Evolutionary conservation across 2,329 filamentous ascomycete species (phyloP).

Genomic region (Lachnellula arida): DNA sequence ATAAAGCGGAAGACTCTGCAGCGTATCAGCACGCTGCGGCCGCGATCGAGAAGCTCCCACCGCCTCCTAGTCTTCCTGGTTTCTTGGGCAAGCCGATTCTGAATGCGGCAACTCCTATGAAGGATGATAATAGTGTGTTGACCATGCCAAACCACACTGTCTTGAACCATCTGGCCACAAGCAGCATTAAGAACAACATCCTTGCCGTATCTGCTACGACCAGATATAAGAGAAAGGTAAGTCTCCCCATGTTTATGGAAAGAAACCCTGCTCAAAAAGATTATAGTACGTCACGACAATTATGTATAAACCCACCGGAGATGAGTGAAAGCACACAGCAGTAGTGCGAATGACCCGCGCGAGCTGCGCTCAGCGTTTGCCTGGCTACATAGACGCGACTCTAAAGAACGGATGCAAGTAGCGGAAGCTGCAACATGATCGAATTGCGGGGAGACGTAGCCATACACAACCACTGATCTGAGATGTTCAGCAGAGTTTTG

Average conservation of each 20-base stretch:
- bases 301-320: constrained; percentile 81
- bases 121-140: constrained; percentile 95
- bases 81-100: constrained; percentile 93
- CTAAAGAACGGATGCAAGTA: too few species aligned
- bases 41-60: constrained; percentile 73
- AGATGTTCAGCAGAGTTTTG: too few species aligned
- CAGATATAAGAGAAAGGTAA: constrained; percentile 91
- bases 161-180: constrained; percentile 92
- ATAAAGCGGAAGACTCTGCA: constrained; percentile 73
- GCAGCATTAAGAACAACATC: constrained; percentile 95
- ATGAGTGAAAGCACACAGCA: constrained; percentile 34
- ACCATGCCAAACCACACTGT: constrained; percentile 98
- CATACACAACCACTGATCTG: not conserved
- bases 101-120: constrained; percentile 86
- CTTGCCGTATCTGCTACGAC: constrained; percentile 94
- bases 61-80: constrained; percentile 79
- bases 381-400: not conserved
- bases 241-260: constrained; percentile 21
- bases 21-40: constrained; percentile 69
- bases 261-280: constrained; percentile 1
- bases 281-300: constrained; percentile 91
- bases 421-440: too few species aligned
- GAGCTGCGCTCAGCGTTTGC: too few species aligned
- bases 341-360: not conserved
- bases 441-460: too few species aligned